Percentiles rank a stretch among this genome's conserved stretches.
phyloP scores from a whole-genome alignment of 306 rosid genomes.

The Trifolium fragiferum region DNA sequence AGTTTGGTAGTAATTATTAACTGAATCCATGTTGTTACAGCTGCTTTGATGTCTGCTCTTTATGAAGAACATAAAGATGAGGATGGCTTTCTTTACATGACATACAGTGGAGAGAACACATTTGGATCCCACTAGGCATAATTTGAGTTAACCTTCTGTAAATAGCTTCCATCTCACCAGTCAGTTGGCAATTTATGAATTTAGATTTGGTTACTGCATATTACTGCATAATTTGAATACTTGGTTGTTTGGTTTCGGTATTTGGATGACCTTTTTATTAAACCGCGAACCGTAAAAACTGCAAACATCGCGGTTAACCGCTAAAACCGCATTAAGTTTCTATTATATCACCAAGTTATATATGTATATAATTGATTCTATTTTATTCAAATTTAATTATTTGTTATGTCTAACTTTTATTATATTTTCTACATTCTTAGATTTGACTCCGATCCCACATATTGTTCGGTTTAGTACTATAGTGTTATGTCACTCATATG shows the following conservation, averaged over 20 bases:
- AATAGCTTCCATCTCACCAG: conserved; percentile 47
- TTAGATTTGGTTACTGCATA: conserved; percentile 14
- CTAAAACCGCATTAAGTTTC: too few relatives aligned
- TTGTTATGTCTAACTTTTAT: too few relatives aligned
- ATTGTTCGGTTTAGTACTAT: too few relatives aligned
- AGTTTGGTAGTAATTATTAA: conserved; percentile 15
- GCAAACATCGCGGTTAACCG: too few relatives aligned
- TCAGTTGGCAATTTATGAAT: conserved; percentile 21
- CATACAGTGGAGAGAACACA: conserved; percentile 95
- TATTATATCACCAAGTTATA: too few relatives aligned
- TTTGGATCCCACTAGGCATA: conserved; percentile 61
- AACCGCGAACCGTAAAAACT: too few relatives aligned
- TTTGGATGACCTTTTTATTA: too few relatives aligned
- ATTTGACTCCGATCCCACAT: too few relatives aligned
- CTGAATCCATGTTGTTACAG: conserved; percentile 53
- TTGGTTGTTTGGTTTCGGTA: neutral
- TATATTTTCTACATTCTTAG: too few relatives aligned
- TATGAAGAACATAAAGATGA: conserved; percentile 89
- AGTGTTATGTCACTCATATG: too few relatives aligned
- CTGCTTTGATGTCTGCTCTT: conserved; percentile 78
- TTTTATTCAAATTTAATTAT: too few relatives aligned
- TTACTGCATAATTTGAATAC: neutral
- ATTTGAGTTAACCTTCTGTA: conserved; percentile 45
- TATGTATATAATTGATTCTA: too few relatives aligned
- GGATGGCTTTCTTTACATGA: conserved; percentile 98